phyloP scores from a whole-genome alignment of 345 rosid species.

The Acer yangbiense region DNA sequence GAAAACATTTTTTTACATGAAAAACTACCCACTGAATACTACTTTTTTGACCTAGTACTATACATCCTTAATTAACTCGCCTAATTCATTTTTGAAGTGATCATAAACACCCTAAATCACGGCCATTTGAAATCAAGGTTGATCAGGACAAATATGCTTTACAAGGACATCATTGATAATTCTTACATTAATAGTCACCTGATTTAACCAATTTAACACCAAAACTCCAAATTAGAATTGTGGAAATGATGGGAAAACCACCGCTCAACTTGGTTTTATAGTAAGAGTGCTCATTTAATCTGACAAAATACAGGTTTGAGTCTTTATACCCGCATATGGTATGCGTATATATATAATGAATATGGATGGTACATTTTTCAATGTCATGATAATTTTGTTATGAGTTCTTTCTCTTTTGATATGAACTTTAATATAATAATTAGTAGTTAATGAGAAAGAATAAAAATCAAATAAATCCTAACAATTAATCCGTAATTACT shows the following conservation, averaged over 20 bases:
- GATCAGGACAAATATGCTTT: not conserved
- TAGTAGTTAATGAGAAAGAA: no score
- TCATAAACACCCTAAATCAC: not conserved
- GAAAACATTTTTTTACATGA: not conserved
- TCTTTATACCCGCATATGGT: no score
- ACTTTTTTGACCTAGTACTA: not conserved
- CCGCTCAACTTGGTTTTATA: no score
- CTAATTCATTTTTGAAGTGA: not conserved
- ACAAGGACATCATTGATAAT: not conserved
- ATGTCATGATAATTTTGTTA: not conserved
- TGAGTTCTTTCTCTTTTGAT: not conserved
- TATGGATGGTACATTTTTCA: no score
- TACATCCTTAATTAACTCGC: not conserved
- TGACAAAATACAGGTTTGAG: no score
- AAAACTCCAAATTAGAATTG: not conserved
- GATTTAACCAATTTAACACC: not conserved
- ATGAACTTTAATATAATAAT: no score
- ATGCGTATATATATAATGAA: no score
- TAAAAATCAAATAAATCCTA: not conserved
- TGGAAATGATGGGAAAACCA: no score
- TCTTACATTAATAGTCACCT: no score
- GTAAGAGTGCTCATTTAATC: no score
- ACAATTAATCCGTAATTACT: not conserved
- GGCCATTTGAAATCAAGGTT: not conserved
- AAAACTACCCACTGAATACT: not conserved